Evolutionary conservation across 176 grass and related monocot species (phyloP), one percentile per base, ranked within the genome.

Genomic region (Canna indica): DNA sequence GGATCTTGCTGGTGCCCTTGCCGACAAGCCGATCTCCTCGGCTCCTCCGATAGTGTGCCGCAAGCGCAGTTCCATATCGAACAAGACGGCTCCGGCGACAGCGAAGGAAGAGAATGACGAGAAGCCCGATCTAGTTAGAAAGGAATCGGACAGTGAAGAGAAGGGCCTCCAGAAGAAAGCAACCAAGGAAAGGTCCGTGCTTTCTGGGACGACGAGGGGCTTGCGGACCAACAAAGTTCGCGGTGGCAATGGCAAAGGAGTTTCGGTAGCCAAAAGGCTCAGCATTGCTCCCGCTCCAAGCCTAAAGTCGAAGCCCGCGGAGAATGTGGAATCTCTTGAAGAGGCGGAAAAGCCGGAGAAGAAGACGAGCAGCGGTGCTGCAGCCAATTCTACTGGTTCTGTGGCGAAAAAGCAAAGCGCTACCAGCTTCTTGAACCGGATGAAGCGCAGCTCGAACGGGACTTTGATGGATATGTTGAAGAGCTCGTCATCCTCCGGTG

Each of bases 391-490:
- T 0, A 53, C 66, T 0, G 73, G 71, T 26, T 44, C 79, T 0
- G 73, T 75, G 1, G 45, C 68, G 26, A 96, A 88, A 73, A 96
- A 91, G 75, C 76, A 85, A 5, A 86, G 81, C 13, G 92, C 92
- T 1, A 85, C 84, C 42, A 65, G 88, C 73, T 96, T 96, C 63
- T 78, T 96, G 18, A 91, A 88, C 73, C 79, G 92, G 81, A 85
- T 96, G 76, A 96, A 88, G 27, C 82, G 87, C 58, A 83, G 70
- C 25, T 33, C 80, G 2, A 34, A 47, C 0, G 53, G 81, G 3
- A 77, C 79, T 3, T 81, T 83, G 7, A 84, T 80, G 78, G 84
- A 90, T 75, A 90, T 70, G 62, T 67, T 81, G 29, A 90, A 90
- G 75, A 71, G 70, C 47, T 86, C 88, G 0, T 48, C 68, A 31